Conservation (phyloP, 1,139 yeast genomes). For the Sugiyamaella grinbergsii region DNA sequence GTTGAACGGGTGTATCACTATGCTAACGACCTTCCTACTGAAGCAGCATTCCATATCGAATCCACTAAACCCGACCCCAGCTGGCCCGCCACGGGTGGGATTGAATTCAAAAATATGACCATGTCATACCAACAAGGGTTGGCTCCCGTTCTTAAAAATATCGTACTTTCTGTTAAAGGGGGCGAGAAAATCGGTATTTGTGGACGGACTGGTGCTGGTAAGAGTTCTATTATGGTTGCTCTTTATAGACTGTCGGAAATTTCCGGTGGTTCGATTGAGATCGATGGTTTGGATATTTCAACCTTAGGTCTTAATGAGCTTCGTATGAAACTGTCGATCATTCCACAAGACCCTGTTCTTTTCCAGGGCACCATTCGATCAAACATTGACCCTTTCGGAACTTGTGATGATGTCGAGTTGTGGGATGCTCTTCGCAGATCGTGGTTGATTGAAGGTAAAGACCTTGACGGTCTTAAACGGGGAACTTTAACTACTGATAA, state of each 20-base stretch:
- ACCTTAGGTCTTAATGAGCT: conserved; percentile 58
- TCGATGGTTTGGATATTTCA: conserved; percentile 64
- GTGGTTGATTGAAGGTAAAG: conserved; percentile 57
- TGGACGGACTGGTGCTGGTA: conserved; percentile 83
- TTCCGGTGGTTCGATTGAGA: conserved; percentile 52
- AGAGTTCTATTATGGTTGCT: conserved; percentile 67
- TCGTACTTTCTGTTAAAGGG: conserved; percentile 51
- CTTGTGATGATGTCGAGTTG: conserved; percentile 53
- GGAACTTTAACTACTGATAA: conserved; percentile 49
- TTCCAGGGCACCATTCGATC: conserved; percentile 66
- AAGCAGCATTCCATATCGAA: conserved; percentile 55
- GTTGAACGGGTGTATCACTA: conserved; percentile 79
- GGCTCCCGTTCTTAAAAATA: conserved; percentile 67
- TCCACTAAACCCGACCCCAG: conserved; percentile 63
- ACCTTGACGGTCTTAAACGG: conserved; percentile 27
- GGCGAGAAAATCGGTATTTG: conserved; percentile 71
- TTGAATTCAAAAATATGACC: conserved; percentile 59
- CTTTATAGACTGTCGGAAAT: conserved; percentile 63
- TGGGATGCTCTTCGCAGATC: conserved; percentile 60
- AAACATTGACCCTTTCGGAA: conserved; percentile 67
- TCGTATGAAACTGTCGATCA: conserved; percentile 64
- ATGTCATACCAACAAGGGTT: conserved; percentile 75
- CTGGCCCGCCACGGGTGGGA: conserved; percentile 65
- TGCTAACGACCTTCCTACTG: conserved; percentile 68
- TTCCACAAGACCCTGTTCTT: conserved; percentile 79